Evolutionary conservation across 257 asterid species (phyloP).

Genomic region (Primulina eburnea): DNA sequence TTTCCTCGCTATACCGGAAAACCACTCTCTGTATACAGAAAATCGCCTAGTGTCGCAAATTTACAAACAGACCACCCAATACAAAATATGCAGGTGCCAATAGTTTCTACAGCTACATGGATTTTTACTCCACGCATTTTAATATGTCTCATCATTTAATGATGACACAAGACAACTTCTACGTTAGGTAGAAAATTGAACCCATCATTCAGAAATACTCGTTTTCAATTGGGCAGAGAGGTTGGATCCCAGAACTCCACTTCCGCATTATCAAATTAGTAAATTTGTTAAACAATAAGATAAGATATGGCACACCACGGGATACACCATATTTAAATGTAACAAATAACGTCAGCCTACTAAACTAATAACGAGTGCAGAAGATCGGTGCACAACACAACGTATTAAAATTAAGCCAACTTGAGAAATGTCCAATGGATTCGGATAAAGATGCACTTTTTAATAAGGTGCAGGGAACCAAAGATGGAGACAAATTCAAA

Average conservation of each 20-base stretch:
- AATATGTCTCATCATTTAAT: too few species aligned
- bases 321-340: background rate
- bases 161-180: background rate
- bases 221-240: background rate
- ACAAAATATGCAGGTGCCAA: background rate
- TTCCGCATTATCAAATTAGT: background rate
- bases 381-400: slow-evolving; percentile 6
- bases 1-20: background rate
- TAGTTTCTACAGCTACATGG: background rate
- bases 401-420: slow-evolving; percentile 1
- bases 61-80: background rate
- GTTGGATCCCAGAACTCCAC: slow-evolving; percentile 23
- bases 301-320: background rate
- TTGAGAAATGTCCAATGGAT: background rate
- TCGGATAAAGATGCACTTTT: slow-evolving; percentile 2
- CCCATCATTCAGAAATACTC: too few species aligned
- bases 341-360: slow-evolving; percentile 7
- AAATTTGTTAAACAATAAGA: background rate
- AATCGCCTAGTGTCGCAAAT: background rate
- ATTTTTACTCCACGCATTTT: background rate
- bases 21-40: background rate
- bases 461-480: background rate
- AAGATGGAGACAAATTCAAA: slow-evolving; percentile 16
- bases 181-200: background rate
- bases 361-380: slow-evolving; percentile 8